Evolutionary conservation across 129 eudicot genomes (phyloP), one percentile per base, ranked within the genome.

Genomic region (Saposhnikovia divaricata): DNA sequence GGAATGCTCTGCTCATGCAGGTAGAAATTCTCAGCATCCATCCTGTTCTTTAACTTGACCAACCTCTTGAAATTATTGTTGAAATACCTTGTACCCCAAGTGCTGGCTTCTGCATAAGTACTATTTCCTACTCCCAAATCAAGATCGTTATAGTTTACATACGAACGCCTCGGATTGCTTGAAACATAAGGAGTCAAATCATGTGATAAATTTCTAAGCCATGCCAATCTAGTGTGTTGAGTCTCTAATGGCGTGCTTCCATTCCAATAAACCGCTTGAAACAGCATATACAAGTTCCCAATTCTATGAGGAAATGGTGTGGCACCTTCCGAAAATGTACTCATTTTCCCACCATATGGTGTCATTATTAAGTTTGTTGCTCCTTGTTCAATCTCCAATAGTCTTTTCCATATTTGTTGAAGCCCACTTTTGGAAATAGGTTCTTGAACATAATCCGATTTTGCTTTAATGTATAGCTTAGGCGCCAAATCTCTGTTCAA

Each of bases 281-380:
- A 47, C 0, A 83, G 47, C 48, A 43, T 79, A 46, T 72, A 83
- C 25, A 83, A 12, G 70, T 83, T 83, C 34, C 86, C 86, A 3
- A 16, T 53, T 19, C 86, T 74, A 61, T 83, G 86, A 10, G 86
- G 86, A 59, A 78, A 83, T 14, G 86, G 79, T 28, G 79, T 72
- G 9, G 86, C 80, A 40, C 70, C 39, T 66, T 31, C 80, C 0
- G 75, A 44, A 23, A 83, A 72, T 27, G 47, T 59, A 34, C 48
- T 45, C 86, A 83, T 83, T 39, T 48, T 61, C 48, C 86, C 86
- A 2, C 86, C 86, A 4, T 78, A 72, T 13, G 86, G 86, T 5
- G 42, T 80, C n/a, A 83, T 57, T 2, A 73, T 31, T 18, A 78
- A 27, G 9, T 43, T 73, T 1, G 80, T 65, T 14, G 71, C 75